Evolutionary conservation across 768 basidiomycete species (phyloP), one percentile per base, ranked within the genome.

Genomic region (Lactifluus echinatus): DNA sequence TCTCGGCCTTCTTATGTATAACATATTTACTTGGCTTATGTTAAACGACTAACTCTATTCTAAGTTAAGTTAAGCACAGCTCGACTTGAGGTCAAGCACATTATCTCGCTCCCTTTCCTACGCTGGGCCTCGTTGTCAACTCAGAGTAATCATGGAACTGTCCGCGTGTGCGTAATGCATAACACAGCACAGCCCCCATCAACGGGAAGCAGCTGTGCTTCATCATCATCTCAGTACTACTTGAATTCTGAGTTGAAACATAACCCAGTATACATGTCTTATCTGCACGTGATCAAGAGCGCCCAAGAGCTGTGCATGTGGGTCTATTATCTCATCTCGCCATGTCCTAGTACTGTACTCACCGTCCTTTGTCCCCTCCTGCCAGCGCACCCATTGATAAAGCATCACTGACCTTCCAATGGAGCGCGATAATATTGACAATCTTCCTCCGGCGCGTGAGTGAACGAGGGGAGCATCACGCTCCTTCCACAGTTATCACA

Each of bases 401-500:
- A 44, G 17, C 23, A n/a, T 26, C 28, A 31, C 56, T 34, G 19
- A 43, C 2, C 31, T 54, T 14, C 15, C 5, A 31, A 55, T 55
- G 58, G 40, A 50, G 23, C 42, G 33, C 14, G 48, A 55, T 10
- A 23, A 49, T 3, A 4, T 43, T 5, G 29, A 15, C 19, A 47
- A 37, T 14, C 33, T 24, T 24, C 33, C 57, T 50, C 34, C 47
- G 21, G 47, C 23, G 53, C 43, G 58, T 59, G 48, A 59, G 57
- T 59, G 34, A 54, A 50, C 19, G 40, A 43, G 28, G 44, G 24
- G 40, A 44, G 17, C 24, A n/a, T 43, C n/a, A 4, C 33, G 8
- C 39, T 50, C 40, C 43, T 50, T 34, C 23, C 44, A 15, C 37
- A 17, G 24, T 19, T 36, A 50, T 56, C 19, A 46, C 40, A 36